phyloP scores from a whole-genome alignment of 192 early-diverging fungal species.

The Rhizoclosmatium globosum region DNA sequence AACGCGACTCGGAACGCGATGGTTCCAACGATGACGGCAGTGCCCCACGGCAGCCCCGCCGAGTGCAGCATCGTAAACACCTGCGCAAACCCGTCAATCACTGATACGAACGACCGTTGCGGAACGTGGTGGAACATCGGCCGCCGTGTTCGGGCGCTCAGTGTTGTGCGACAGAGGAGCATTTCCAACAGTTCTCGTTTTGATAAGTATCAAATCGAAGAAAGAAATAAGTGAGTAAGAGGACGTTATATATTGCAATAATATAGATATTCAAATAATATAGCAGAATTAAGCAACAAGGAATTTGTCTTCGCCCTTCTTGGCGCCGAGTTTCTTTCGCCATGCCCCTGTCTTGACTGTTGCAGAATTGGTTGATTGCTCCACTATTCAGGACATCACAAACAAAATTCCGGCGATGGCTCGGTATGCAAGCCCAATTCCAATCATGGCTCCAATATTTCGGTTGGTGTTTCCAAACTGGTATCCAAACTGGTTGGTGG shows the following conservation, averaged over 20 bases:
- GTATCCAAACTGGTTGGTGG: slow-evolving; percentile 34
- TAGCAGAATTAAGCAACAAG: no score
- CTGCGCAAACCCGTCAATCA: background rate
- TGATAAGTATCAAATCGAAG: no score
- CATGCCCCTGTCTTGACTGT: no score
- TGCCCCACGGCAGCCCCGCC: slow-evolving; percentile 40
- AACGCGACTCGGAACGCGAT: slow-evolving; percentile 32
- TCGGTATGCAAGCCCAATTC: slow-evolving; percentile 41
- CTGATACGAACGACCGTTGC: background rate
- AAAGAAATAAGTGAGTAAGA: no score
- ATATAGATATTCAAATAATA: no score
- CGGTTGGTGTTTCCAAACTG: slow-evolving; percentile 29
- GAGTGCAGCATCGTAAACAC: slow-evolving; percentile 2
- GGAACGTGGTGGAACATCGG: background rate
- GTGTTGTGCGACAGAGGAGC: no score
- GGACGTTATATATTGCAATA: no score
- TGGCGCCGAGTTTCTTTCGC: no score
- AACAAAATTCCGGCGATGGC: slow-evolving; percentile 47
- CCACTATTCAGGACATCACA: slow-evolving; percentile 25
- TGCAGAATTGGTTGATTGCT: no score
- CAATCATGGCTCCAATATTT: slow-evolving; percentile 49
- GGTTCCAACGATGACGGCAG: slow-evolving; percentile 38
- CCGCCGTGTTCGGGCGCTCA: background rate
- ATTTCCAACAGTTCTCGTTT: no score
- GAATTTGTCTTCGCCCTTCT: no score